Evolutionary conservation across 2,329 filamentous ascomycete genomes (phyloP).

Genomic region (Amesomyces nigricolor): DNA sequence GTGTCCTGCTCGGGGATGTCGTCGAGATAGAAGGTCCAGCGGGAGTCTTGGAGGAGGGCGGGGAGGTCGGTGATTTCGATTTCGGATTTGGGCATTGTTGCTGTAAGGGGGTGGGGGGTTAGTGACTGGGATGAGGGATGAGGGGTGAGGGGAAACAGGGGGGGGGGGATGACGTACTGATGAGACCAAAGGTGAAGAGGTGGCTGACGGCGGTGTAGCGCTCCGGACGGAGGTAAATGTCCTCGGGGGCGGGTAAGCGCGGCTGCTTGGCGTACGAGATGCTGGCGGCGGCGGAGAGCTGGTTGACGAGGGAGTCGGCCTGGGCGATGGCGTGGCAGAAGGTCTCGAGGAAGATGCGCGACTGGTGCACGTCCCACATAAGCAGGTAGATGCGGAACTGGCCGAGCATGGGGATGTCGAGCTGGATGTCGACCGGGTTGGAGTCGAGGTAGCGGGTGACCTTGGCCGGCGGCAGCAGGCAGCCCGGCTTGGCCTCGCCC

Average conservation of each 20-base stretch:
- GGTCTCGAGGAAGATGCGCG: constrained; percentile 52
- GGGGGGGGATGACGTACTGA: constrained; percentile 46
- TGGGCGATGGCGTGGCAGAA: constrained; percentile 52
- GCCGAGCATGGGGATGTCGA: constrained; percentile 70
- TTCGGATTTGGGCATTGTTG: constrained; percentile 55
- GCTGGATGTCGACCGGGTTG: constrained; percentile 70
- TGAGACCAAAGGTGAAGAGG: constrained; percentile 62
- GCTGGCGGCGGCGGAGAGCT: constrained; percentile 53
- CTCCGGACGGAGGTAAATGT: constrained; percentile 61
- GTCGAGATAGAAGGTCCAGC: constrained; percentile 69
- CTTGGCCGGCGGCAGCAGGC: constrained; percentile 59
- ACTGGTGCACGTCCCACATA: constrained; percentile 54
- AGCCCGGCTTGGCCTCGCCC: constrained; percentile 49
- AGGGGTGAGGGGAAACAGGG: constrained; percentile 7
- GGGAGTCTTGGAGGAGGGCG: constrained; percentile 54
- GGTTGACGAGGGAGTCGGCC: constrained; percentile 50
- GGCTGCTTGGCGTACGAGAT: constrained; percentile 58
- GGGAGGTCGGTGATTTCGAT: constrained; percentile 64
- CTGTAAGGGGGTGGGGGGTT: constrained; percentile 27
- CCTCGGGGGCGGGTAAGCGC: constrained; percentile 51
- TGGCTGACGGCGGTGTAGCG: constrained; percentile 64
- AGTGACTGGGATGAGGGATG: constrained; percentile 16
- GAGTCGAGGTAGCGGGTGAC: constrained; percentile 71
- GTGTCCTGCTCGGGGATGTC: constrained; percentile 53
- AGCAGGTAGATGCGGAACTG: constrained; percentile 74